Percentiles rank a stretch among this genome's conserved stretches.
These are phyloP conservation scores for Pichia sp. DNA, from an alignment of 1,139 yeast genomes.

Conservation along the genomic window DNA sequence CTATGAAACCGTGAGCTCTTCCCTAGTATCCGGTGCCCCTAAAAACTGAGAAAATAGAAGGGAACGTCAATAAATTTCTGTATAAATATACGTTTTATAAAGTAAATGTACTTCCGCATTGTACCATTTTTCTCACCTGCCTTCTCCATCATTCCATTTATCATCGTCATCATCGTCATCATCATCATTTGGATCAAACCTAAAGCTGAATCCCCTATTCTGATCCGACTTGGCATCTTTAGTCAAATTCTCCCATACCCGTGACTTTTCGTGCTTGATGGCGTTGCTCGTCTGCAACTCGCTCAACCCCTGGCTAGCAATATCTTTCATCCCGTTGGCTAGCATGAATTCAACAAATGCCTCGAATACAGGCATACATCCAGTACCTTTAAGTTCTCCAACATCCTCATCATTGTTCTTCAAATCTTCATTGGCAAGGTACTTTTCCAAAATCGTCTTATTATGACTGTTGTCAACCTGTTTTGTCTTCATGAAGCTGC, in stretches of 20 bases:
- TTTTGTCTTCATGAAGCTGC: slow-evolving; percentile 15
- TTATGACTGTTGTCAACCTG: slow-evolving; percentile 30
- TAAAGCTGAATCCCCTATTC: slow-evolving; percentile 30
- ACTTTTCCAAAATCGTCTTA: slow-evolving; percentile 28
- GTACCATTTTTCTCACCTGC: too few species aligned
- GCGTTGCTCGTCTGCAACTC: slow-evolving; percentile 26
- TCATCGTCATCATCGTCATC: neutral
- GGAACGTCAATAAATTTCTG: neutral
- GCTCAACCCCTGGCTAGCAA: slow-evolving; percentile 36
- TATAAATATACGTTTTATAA: neutral
- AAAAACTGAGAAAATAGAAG: neutral
- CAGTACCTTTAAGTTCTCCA: slow-evolving; percentile 34
- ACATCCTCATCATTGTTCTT: slow-evolving; percentile 37
- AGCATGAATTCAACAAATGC: slow-evolving; percentile 47
- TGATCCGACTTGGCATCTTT: slow-evolving; percentile 14
- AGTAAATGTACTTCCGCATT: neutral
- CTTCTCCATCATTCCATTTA: neutral
- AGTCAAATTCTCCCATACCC: slow-evolving; percentile 23
- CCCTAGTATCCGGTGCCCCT: slow-evolving; percentile 12
- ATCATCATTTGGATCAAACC: slow-evolving; percentile 24
- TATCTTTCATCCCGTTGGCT: slow-evolving; percentile 34
- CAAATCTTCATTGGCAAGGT: slow-evolving; percentile 22
- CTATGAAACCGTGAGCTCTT: slow-evolving; percentile 65
- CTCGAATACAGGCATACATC: slow-evolving; percentile 54
- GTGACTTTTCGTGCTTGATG: slow-evolving; percentile 17